Evolutionary conservation across 805 yeast species (phyloP).

Genomic region (Ogataea pignaliae): DNA sequence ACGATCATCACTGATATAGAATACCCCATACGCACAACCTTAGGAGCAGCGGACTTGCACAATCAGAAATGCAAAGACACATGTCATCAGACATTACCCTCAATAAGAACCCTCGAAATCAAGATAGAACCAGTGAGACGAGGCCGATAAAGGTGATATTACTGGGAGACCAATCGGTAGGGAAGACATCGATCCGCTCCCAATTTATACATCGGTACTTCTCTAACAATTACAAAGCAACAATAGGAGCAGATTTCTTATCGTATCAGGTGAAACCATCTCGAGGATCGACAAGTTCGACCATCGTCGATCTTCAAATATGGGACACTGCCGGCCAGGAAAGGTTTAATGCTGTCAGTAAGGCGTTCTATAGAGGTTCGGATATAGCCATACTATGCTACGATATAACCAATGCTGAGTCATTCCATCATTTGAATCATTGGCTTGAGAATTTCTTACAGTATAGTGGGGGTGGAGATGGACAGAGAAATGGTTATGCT

Average conservation of each 20-base stretch:
- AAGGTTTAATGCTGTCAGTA: slow-evolving; percentile 63
- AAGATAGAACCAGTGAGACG: neutral
- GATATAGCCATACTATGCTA: slow-evolving; percentile 52
- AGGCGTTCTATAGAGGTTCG: slow-evolving; percentile 55
- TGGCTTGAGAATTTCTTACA: slow-evolving; percentile 47
- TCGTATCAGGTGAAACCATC: slow-evolving; percentile 33
- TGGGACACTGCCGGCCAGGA: slow-evolving; percentile 98
- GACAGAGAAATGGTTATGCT: slow-evolving; percentile 33
- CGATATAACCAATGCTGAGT: slow-evolving; percentile 49
- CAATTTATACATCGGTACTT: slow-evolving; percentile 53
- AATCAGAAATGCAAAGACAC: neutral
- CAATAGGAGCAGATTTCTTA: slow-evolving; percentile 56
- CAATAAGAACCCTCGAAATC: neutral
- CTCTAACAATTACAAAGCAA: slow-evolving; percentile 52
- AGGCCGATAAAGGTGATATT: slow-evolving; percentile 44
- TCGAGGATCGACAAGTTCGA: slow-evolving; percentile 5
- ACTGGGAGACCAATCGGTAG: slow-evolving; percentile 56
- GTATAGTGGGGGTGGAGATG: slow-evolving; percentile 33
- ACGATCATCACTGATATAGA: too few relatives aligned
- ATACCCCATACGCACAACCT: too few relatives aligned
- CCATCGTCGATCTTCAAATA: slow-evolving; percentile 44
- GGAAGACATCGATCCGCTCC: slow-evolving; percentile 52
- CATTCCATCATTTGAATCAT: slow-evolving; percentile 38
- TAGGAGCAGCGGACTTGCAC: too few relatives aligned
- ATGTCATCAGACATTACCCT: neutral